Conservation (phyloP, 2,329 filamentous ascomycete species). For the Diaporthe amygdali region DNA sequence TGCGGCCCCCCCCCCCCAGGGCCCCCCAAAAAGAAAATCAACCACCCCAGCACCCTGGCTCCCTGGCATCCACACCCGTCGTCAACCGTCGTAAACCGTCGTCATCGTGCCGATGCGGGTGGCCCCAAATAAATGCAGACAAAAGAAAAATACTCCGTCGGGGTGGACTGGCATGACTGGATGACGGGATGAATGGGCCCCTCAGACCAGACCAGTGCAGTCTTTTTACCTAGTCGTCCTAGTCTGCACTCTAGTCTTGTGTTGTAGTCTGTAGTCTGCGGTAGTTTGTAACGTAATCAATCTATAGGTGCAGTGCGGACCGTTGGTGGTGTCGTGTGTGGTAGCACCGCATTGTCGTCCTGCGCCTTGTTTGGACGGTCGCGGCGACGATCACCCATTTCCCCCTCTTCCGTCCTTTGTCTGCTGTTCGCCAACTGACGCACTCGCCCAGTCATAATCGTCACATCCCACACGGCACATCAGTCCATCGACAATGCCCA, state of each 20-base stretch:
- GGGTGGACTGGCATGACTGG: neutral
- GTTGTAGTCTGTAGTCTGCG: no score
- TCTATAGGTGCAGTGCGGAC: no score
- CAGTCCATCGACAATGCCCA: neutral
- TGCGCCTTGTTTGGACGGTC: neutral
- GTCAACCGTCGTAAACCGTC: neutral
- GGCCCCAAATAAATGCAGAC: no score
- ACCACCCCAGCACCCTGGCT: no score
- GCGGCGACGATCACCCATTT: neutral
- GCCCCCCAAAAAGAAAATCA: no score
- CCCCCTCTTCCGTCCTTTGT: slow-evolving; percentile 5
- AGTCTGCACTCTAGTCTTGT: no score
- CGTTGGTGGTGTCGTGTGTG: neutral
- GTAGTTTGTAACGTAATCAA: no score
- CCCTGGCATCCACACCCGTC: neutral
- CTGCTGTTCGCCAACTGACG: neutral
- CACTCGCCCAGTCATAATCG: neutral
- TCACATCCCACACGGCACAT: slow-evolving; percentile 7
- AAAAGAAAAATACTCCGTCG: no score
- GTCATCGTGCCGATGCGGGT: neutral
- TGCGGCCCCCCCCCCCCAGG: no score
- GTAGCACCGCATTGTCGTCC: neutral
- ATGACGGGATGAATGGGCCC: neutral
- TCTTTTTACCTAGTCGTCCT: no score
- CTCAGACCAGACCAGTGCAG: neutral